Base-by-base conservation (phyloP, 192 early-diverging fungal species). In the Helicostylum pulchrum region DNA sequence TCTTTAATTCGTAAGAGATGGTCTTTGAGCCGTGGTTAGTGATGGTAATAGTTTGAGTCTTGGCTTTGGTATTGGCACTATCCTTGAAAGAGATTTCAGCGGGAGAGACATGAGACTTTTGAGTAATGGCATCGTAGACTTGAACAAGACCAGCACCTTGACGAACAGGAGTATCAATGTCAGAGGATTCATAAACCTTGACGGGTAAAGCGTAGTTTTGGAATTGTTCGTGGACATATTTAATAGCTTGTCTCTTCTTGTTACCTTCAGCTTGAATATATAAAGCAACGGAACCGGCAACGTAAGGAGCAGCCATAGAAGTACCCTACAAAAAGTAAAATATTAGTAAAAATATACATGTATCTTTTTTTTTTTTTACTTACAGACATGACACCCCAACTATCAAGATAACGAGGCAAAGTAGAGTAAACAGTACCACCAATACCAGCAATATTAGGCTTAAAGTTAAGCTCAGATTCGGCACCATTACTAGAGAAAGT, bases 401-500 rank as follows among this genome's bases (percentile, higher is more conserved):
- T 45, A 32, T 83, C 81, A 21, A 74, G 58, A 30, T 66, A 67
- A 5, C 62, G 14, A 32, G 85, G 85, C 14, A 79, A 58, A 30
- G 78, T 72, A 10, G 84, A 86, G 52, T 76, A 79, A 17, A 87
- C 74, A 23, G 60, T 64, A 20, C 78, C 78, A 65, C 84, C 84
- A 46, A 80, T 69, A 58, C 75, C 80, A 44, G 64, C 68, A 66
- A 86, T 34, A 43, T 83, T 76, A 34, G 80, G 80, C 62, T 80
- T 79, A 10, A 81, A 47, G 34, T 86, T 70, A 17, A 95, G 76
- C 57, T 91, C 84, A 32, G 78, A 77, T 48, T 81, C 83, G 0
- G 89, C 80, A 15, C 94, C 94, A 67, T 80, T 81, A 23, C 86
- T 87, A 23, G 90, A 90, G 68, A 89, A 93, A 34, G 57, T 48